Base-by-base conservation (phyloP, 108 stramenopile genomes). In the Tribonema minus region DNA sequence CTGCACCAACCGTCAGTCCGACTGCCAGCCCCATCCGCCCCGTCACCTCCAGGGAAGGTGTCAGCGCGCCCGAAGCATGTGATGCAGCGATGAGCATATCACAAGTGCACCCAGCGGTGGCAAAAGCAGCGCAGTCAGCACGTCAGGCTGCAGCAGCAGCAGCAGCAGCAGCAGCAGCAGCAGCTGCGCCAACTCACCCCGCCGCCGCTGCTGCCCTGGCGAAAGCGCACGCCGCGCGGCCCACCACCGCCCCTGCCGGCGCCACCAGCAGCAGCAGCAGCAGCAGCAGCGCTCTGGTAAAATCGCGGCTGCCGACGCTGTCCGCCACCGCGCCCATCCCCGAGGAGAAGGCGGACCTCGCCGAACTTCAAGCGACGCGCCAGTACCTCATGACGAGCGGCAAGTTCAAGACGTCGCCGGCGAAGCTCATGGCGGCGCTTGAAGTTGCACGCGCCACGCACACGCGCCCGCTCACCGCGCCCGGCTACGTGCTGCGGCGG, bases 311-410 rank as follows among this genome's bases (percentile, higher is more conserved):
- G n/a, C n/a, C n/a, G n/a, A n/a, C n/a, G n/a, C n/a, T n/a, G n/a
- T n/a, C n/a, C n/a, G n/a, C n/a, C n/a, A n/a, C n/a, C n/a, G n/a
- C n/a, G n/a, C n/a, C n/a, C n/a, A n/a, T n/a, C n/a, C n/a, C n/a
- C 46, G 46, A 54, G 15, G 46, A 54, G 15, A 54, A 54, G 20
- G 46, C 20, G 20, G 46, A 54, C 46, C 46, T 54, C 46, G 69
- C 27, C 5, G 36, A 2, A 9, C 68, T 27, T 27, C 66, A 76
- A 68, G 77, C 67, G 58, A 79, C 60, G 32, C 32, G 69, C 28
- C n/a, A 7, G 36, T 79, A 79, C 77, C 40, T 79, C 27, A 34
- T 79, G 41, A 79, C 40, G 1, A 72, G 68, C 7, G 77, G 77
- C 1, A 79, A 79, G 27, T 79, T 79, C 59, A 67, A 40, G 27